Percentiles rank a stretch among this genome's conserved stretches.
phyloP scores from a whole-genome alignment of 108 stramenopile genomes.

The Fragilaria crotonensis region DNA sequence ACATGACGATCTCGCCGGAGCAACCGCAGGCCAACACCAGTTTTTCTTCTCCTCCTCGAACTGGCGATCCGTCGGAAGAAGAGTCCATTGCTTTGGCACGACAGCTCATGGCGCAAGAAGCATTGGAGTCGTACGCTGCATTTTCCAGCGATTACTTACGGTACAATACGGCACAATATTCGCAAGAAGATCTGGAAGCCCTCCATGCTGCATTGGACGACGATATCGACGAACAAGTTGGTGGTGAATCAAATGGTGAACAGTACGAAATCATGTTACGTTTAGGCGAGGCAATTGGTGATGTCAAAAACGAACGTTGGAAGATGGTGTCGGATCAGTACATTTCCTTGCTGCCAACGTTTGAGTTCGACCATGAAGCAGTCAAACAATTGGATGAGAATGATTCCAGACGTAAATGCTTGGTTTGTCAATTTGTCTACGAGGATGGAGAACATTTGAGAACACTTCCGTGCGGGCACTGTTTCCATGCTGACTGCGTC shows the following conservation, averaged over 20 bases:
- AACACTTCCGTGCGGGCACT: constrained; percentile 74
- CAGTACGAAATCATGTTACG: constrained; percentile 61
- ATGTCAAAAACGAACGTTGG: constrained; percentile 87
- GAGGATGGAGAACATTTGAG: constrained; percentile 63
- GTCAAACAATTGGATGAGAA: constrained; percentile 45
- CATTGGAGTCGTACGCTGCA: constrained; percentile 60
- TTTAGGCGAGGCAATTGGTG: constrained; percentile 71
- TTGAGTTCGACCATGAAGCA: constrained; percentile 26
- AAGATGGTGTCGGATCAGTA: constrained; percentile 38
- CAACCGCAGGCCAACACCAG: too few relatives aligned
- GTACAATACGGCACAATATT: constrained; percentile 58
- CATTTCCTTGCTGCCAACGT: constrained; percentile 46
- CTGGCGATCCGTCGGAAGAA: constrained; percentile 22
- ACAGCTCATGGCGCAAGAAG: constrained; percentile 87
- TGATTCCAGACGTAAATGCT: constrained; percentile 73
- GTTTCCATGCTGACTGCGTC: constrained; percentile 85
- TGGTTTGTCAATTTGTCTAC: constrained; percentile 86
- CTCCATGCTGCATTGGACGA: constrained; percentile 69
- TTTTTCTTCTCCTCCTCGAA: too few relatives aligned
- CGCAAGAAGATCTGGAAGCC: constrained; percentile 70
- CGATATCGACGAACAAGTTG: constrained; percentile 36
- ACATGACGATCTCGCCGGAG: too few relatives aligned
- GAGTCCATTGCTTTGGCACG: constrained; percentile 79
- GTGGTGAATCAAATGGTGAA: constrained; percentile 11
- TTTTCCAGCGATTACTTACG: constrained; percentile 46